Evolutionary conservation across 2,329 filamentous ascomycete species (phyloP).

Genomic region (Pestalotiopsis sp.): DNA sequence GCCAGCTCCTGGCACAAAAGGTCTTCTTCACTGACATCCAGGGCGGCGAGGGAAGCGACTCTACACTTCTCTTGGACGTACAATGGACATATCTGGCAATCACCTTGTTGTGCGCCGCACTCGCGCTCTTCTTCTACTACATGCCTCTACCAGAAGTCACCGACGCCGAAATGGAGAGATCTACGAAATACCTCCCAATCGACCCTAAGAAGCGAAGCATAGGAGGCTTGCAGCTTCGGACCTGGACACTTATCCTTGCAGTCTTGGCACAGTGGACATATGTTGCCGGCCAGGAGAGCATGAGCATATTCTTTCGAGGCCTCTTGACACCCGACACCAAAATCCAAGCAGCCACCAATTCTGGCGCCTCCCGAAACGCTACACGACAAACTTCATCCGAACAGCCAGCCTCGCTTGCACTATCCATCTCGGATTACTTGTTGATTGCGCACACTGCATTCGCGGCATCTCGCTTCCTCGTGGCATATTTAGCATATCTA

Average conservation of each 20-base stretch:
- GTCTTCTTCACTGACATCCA: slow-evolving; percentile 71
- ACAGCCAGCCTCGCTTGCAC: slow-evolving; percentile 46
- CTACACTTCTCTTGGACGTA: slow-evolving; percentile 67
- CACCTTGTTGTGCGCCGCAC: slow-evolving; percentile 70
- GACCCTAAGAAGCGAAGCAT: slow-evolving; percentile 51
- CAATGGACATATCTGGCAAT: slow-evolving; percentile 88
- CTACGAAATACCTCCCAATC: slow-evolving; percentile 49
- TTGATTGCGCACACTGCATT: slow-evolving; percentile 75
- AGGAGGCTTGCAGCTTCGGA: slow-evolving; percentile 56
- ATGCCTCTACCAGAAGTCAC: slow-evolving; percentile 66
- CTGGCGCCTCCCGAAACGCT: slow-evolving; percentile 27
- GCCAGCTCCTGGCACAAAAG: slow-evolving; percentile 71
- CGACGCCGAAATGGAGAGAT: slow-evolving; percentile 55
- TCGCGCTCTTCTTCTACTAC: slow-evolving; percentile 72
- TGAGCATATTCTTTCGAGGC: slow-evolving; percentile 62
- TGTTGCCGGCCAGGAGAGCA: slow-evolving; percentile 71
- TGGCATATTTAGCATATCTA: slow-evolving; percentile 64
- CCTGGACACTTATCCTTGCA: slow-evolving; percentile 66
- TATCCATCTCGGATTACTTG: slow-evolving; percentile 66
- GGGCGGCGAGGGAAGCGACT: slow-evolving; percentile 25
- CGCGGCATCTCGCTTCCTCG: slow-evolving; percentile 72
- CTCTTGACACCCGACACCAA: slow-evolving; percentile 42
- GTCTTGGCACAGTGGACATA: slow-evolving; percentile 80
- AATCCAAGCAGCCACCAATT: slow-evolving; percentile 21
- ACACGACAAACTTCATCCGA: slow-evolving; percentile 44